Evolutionary conservation across 805 yeast species (phyloP).

Genomic region (Myxozyma neotropica): DNA sequence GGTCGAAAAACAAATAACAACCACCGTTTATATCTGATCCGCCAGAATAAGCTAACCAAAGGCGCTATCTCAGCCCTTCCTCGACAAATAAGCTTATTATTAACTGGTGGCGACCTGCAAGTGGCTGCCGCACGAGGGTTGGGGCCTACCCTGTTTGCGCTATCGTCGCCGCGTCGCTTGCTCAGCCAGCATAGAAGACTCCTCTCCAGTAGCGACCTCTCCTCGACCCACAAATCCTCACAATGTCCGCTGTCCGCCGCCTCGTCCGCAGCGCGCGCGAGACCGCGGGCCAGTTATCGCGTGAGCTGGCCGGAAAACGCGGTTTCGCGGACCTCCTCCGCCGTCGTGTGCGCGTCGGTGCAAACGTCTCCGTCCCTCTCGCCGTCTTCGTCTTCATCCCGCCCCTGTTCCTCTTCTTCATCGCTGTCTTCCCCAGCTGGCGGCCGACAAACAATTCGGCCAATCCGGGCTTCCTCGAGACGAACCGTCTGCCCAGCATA

Average conservation of each 20-base stretch:
- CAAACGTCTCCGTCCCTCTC: conserved; percentile 23
- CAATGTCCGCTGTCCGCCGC: conserved; percentile 18
- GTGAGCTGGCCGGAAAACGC: conserved; percentile 1
- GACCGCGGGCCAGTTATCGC: not conserved
- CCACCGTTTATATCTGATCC: too few relatives aligned
- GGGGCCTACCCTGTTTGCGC: not conserved
- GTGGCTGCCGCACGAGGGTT: not conserved
- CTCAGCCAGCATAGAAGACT: not conserved
- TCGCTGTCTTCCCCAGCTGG: conserved; percentile 2
- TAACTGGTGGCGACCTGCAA: not conserved
- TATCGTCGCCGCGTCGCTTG: conserved; percentile 4
- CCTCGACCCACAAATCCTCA: not conserved
- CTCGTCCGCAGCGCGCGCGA: conserved; percentile 14
- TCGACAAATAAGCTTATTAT: too few relatives aligned
- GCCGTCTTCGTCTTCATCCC: conserved; percentile 16
- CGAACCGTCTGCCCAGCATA: conserved; percentile 14
- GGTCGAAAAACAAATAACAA: too few relatives aligned
- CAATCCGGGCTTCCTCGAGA: not conserved
- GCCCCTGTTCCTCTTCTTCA: conserved; percentile 10
- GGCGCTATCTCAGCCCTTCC: too few relatives aligned
- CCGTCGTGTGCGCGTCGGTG: conserved; percentile 29
- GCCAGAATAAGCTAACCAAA: too few relatives aligned
- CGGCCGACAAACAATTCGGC: conserved; percentile 5
- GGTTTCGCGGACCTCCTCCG: conserved; percentile 12
- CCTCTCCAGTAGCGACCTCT: not conserved